Evolutionary conservation across 2,329 filamentous ascomycete genomes (phyloP), one percentile per base, ranked within the genome.

Genomic region (Aphanoascus verrucosus): DNA sequence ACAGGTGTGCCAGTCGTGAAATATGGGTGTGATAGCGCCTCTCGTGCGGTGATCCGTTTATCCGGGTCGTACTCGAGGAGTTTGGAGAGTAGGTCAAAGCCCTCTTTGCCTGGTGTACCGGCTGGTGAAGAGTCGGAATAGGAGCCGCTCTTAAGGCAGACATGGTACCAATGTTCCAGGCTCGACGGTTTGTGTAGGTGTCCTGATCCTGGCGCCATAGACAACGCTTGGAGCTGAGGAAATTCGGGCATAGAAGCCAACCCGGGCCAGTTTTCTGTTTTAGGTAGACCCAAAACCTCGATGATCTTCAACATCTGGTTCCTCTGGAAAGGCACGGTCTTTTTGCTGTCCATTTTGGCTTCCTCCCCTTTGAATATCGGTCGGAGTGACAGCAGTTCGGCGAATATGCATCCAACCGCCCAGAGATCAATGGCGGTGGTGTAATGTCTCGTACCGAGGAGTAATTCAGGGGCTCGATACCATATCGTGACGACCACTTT

Each of bases 291-390:
- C 74, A 98, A 84, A 58, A 98, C 89, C 65, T 98, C 93, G 37
- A 95, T 88, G 62, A 98, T 98, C 71, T 95, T 96, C 65, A 93
- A 88, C 91, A 98, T 97, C 72, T 98, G 93, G 63, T 96, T 96
- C 12, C 90, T 82, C 69, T 98, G 93, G 62, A 98, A 98, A 0
- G 93, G 93, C 0, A 97, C 90, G 0, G 87, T 93, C 72, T 97
- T 97, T 71, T 98, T 98, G 62, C 81, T 87, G 69, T 98, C 93
- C 86, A 97, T 96, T 72, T 98, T 98, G 14, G 93, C 93, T 70
- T 98, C 93, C 65, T 98, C 93, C 0, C 93, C 93, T 66, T 98
- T 98, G 70, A 98, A 98, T 52, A 98, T 97, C 0, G 93, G 93
- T 0, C 91, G 80, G 2, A 98, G 73, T 1, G 87, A 90, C 0